phyloP scores from a whole-genome alignment of 179 eudicot species.

The Sideroxylon spinosum region DNA sequence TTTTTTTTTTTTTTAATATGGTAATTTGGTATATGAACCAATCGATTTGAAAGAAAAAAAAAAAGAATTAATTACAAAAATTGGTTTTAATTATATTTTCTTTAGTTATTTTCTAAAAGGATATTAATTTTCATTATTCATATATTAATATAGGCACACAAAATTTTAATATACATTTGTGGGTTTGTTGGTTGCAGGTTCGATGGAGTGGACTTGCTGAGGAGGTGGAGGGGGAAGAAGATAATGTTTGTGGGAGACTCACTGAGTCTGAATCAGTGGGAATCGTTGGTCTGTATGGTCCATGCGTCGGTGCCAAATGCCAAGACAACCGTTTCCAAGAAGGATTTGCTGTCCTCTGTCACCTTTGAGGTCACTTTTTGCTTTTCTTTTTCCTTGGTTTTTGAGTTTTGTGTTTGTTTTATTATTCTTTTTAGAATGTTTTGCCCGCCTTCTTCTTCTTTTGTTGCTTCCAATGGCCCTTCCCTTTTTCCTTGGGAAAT shows the following conservation, averaged over 20 bases:
- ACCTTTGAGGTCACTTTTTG: conserved; percentile 45
- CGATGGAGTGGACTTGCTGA: conserved; percentile 54
- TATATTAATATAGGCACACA: no score
- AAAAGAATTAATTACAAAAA: no score
- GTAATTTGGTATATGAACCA: no score
- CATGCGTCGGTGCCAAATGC: conserved; percentile 60
- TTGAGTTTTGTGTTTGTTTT: background rate
- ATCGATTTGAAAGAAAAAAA: no score
- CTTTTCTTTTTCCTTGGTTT: background rate
- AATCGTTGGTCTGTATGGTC: conserved; percentile 68
- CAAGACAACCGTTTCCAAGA: conserved; percentile 30
- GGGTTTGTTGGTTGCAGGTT: conserved; percentile 37
- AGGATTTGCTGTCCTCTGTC: conserved; percentile 30
- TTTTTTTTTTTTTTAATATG: no score
- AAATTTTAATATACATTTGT: no score
- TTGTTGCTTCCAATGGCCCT: background rate
- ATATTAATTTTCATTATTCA: no score
- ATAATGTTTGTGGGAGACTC: conserved; percentile 97
- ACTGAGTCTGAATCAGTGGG: conserved; percentile 79
- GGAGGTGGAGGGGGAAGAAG: conserved; percentile 61
- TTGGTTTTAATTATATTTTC: no score
- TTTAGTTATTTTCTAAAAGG: no score
- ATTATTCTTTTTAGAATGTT: background rate
- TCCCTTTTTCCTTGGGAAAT: background rate
- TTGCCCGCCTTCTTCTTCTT: background rate